Base-by-base conservation (phyloP, 2,329 filamentous ascomycete genomes). In the Penicillium psychrosexuale region DNA sequence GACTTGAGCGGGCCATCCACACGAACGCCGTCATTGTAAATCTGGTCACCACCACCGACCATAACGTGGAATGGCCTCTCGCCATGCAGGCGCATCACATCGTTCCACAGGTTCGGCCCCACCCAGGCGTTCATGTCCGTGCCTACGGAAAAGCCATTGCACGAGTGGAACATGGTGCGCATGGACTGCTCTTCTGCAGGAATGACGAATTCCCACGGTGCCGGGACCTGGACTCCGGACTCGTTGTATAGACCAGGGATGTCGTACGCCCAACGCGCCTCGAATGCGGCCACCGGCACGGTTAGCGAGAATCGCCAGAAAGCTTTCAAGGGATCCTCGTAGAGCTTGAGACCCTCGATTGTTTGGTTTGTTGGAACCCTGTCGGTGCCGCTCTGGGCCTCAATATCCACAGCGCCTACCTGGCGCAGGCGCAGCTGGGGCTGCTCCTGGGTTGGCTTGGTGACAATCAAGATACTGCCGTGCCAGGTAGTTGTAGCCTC, bases 21-120 rank as follows among this genome's bases (percentile, higher is more conserved):
- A 59, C 93, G 84, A 61, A 97, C 90, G 24, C 89, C 90, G 53
- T 87, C 84, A 61, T 87, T 86, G 73, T 87, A 87, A 62, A 87
- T 85, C 74, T 97, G 93, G 69, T 97, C 93, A 56, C 93, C 93
- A 54, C 93, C 93, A 49, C 93, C 93, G 59, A 97, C 83, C 86
- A 87, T 89, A 61, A 85, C 81, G 66, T 85, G 83, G 69, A 87
- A 85, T 8, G 84, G 83, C 59, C 78, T 78, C 67, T 81, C 68
- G 62, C 78, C 78, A 63, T 87, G 84, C 55, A 83, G 74, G 43
- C 84, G 80, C 53, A 86, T 67, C 31, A 86, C 84, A 58, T 87
- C 84, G 59, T 86, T 83, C 84, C 84, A 87, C 30, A 87, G 72
- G 24, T 79, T 82, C 3, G 81, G 81, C 1, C 84, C 84, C 34